Evolutionary conservation across 495 filamentous ascomycete species (phyloP).

Genomic region (Hyphodiscus hymeniophilus): DNA sequence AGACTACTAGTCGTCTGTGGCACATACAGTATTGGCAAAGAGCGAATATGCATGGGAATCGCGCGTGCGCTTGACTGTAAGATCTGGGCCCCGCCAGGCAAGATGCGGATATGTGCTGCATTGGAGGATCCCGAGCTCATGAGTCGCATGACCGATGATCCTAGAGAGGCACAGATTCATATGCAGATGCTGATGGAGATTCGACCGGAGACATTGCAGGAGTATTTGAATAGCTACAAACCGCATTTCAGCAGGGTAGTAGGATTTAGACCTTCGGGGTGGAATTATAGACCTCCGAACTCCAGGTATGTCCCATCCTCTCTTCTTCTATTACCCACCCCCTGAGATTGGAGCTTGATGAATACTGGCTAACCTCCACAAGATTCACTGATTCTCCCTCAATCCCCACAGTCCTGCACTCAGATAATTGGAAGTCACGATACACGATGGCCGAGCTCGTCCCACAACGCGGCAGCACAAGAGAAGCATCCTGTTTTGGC

Average conservation of each 20-base stretch:
- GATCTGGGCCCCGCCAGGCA: conserved; percentile 78
- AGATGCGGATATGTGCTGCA: conserved; percentile 73
- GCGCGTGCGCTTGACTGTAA: conserved; percentile 79
- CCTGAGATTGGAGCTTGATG: not conserved
- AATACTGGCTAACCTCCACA: no score
- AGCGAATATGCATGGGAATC: conserved; percentile 88
- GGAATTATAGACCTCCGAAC: conserved; percentile 75
- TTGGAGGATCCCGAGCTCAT: conserved; percentile 81
- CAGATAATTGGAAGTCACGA: conserved; percentile 59
- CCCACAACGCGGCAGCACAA: conserved; percentile 70
- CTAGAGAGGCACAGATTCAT: conserved; percentile 84
- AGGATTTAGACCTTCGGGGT: conserved; percentile 87
- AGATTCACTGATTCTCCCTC: conserved; percentile 54
- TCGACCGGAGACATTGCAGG: conserved; percentile 73
- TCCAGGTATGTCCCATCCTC: conserved; percentile 25
- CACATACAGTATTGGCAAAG: conserved; percentile 97
- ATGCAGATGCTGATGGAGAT: conserved; percentile 96
- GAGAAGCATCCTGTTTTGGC: conserved; percentile 71
- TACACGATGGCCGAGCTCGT: conserved; percentile 59
- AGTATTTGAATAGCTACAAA: conserved; percentile 72
- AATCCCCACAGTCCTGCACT: conserved; percentile 62
- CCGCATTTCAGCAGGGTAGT: conserved; percentile 76
- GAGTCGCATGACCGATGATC: conserved; percentile 67
- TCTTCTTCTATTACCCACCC: not conserved
- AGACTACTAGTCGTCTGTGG: conserved; percentile 87